A percentile compares a stretch with the other conserved stretches of the same genome.
phyloP scores from a whole-genome alignment of 352 stramenopile genomes.

The Phytophthora fragariae region DNA sequence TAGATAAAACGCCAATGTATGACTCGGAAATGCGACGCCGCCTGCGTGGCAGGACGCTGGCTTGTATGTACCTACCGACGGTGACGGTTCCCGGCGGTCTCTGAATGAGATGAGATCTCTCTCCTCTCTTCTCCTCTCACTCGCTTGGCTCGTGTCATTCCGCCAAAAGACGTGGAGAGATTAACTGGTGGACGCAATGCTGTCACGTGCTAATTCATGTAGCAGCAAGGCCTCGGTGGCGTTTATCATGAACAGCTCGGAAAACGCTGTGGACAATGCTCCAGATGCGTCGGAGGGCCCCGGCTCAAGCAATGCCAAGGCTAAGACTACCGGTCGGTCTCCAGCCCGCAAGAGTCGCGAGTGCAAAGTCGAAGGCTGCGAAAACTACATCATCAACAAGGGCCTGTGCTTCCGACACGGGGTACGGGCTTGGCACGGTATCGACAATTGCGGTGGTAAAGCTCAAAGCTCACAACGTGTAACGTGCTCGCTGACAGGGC shows the following conservation, averaged over 20 bases:
- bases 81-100: conserved; percentile 24
- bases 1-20: conserved; percentile 35
- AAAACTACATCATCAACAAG: conserved; percentile 61
- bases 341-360: conserved; percentile 30
- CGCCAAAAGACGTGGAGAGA: conserved; percentile 11
- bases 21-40: conserved; percentile 17
- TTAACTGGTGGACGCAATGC: conserved; percentile 9
- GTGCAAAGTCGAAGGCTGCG: conserved; percentile 48
- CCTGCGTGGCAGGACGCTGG: neutral
- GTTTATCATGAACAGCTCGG: conserved; percentile 33
- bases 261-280: conserved; percentile 4
- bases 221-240: conserved; percentile 26
- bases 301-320: neutral
- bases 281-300: neutral
- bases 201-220: neutral
- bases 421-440: conserved; percentile 20
- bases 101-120: conserved; percentile 10
- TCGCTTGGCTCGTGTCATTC: conserved; percentile 9
- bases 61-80: conserved; percentile 2
- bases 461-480: conserved; percentile 1
- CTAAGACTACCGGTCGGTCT: neutral
- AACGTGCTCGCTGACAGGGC: conserved; percentile 26
- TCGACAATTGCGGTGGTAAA: conserved; percentile 16
- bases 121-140: too few relatives aligned
- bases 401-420: conserved; percentile 57